Evolutionary conservation across 1,139 yeast genomes (phyloP).

Genomic region (Spathaspora jeffriesii): DNA sequence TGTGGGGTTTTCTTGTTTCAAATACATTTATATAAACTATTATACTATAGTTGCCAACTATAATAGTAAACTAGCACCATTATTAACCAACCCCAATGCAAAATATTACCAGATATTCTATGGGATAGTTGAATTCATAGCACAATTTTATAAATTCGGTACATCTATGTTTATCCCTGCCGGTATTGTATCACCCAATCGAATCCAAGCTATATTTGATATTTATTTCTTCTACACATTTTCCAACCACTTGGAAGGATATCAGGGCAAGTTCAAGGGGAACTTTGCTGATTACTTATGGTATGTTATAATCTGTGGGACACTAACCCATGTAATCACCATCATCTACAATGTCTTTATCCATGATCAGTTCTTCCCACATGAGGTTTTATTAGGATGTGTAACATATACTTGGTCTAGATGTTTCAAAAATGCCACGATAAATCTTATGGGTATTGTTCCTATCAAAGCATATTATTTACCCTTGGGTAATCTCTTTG

Average conservation of each 20-base stretch:
- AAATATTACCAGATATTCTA: neutral
- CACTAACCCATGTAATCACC: slow-evolving; percentile 38
- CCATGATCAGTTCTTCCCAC: slow-evolving; percentile 22
- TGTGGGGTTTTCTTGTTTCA: slow-evolving; percentile 3
- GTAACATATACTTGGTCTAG: slow-evolving; percentile 64
- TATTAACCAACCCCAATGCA: neutral
- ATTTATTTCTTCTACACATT: slow-evolving; percentile 59
- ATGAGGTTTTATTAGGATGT: slow-evolving; percentile 48
- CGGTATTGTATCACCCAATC: slow-evolving; percentile 33
- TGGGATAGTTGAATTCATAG: slow-evolving; percentile 10
- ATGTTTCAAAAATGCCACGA: slow-evolving; percentile 47
- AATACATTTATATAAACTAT: slow-evolving; percentile 8
- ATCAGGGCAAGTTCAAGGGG: slow-evolving; percentile 49
- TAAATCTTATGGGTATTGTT: slow-evolving; percentile 52
- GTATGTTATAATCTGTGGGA: slow-evolving; percentile 51
- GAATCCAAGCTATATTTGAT: slow-evolving; percentile 50
- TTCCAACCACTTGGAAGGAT: slow-evolving; percentile 53
- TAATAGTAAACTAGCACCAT: neutral
- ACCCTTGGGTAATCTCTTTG: slow-evolving; percentile 55
- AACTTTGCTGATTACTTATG: slow-evolving; percentile 59
- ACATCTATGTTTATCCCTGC: slow-evolving; percentile 49
- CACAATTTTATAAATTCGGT: slow-evolving; percentile 46
- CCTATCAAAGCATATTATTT: slow-evolving; percentile 60
- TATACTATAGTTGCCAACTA: neutral
- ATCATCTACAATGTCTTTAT: slow-evolving; percentile 25